Conservation (phyloP, 2,329 filamentous ascomycete species). For the Coniochaeta prunicola region DNA sequence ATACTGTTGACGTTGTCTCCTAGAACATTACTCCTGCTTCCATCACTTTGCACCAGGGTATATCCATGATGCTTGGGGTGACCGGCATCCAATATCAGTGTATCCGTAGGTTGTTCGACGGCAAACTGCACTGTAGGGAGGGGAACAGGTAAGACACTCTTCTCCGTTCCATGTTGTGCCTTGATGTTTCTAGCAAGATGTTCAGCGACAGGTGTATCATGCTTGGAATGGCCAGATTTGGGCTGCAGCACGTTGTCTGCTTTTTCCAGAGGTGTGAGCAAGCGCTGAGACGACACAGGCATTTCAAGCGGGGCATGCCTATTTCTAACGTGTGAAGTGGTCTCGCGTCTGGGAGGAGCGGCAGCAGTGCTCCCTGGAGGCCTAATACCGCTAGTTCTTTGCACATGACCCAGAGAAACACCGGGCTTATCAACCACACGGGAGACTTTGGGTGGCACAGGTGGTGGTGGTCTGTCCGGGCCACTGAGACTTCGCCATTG, state of each 20-base stretch:
- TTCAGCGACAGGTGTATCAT: not conserved
- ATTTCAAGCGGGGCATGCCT: not conserved
- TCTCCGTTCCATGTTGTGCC: not conserved
- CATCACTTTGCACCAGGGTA: not conserved
- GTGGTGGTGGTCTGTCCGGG: not conserved
- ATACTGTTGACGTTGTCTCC: not conserved
- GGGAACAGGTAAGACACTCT: not conserved
- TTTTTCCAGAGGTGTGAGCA: not conserved
- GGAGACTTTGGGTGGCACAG: not conserved
- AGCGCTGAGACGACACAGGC: not conserved
- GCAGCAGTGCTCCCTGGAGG: conserved; percentile 7
- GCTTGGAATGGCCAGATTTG: not conserved
- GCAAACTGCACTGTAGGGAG: not conserved
- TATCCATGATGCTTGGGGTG: not conserved
- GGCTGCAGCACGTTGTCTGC: not conserved
- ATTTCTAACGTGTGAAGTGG: not conserved
- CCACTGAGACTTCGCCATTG: not conserved
- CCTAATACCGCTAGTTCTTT: conserved; percentile 4
- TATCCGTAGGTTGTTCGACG: not conserved
- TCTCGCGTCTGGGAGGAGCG: conserved; percentile 2
- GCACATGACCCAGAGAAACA: not conserved
- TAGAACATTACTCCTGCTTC: not conserved
- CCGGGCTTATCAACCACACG: not conserved
- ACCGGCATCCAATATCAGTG: not conserved
- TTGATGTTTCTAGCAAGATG: not conserved